Base-by-base conservation (phyloP, 208 protist genomes). In the Tritrichomonas foetus region DNA sequence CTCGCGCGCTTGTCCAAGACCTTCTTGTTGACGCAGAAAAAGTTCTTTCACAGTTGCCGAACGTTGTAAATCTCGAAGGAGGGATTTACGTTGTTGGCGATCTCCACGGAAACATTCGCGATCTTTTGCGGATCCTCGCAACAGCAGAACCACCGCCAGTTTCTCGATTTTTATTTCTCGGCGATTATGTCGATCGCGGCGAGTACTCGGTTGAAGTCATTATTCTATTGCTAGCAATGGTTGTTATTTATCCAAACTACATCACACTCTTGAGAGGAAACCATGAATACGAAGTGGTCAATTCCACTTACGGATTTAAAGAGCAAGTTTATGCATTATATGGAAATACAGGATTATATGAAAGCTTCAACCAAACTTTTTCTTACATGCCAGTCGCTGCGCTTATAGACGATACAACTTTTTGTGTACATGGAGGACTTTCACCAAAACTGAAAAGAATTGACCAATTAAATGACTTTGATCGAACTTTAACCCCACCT, bases 141-240 rank as follows among this genome's bases (percentile, higher is more conserved):
- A 8, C 64, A 69, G 64, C 64, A 61, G 5, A 8, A n/a, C 11
- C 11, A n/a, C 64, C 64, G 8, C 47, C 41, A 61, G 9, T 0
- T 1, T 33, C 25, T 39, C 53, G 41, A 57, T 89, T 55, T 61
- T 16, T 89, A 47, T 89, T 89, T 89, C 47, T 89, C 3, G 78
- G 78, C 44, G 78, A 89, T 39, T 89, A 89, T 39, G 78, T 89
- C 8, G 78, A 89, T 36, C 53, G 78, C 53, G 78, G 78, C 3
- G 41, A 89, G 11, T 89, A 89, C 16, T 89, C 78, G 8, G 1
- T 57, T 36, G 78, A 89, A 89, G 41, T 57, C 1, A 89, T 89
- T 57, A 3, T 61, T 20, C 47, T 89, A 5, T 39, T 89, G 27
- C 47, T 89, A 14, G 47, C 78, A 20, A 27, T 89, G 16, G 47